Conservation (phyloP, 805 yeast genomes). For the Teunomyces aglyptinius region DNA sequence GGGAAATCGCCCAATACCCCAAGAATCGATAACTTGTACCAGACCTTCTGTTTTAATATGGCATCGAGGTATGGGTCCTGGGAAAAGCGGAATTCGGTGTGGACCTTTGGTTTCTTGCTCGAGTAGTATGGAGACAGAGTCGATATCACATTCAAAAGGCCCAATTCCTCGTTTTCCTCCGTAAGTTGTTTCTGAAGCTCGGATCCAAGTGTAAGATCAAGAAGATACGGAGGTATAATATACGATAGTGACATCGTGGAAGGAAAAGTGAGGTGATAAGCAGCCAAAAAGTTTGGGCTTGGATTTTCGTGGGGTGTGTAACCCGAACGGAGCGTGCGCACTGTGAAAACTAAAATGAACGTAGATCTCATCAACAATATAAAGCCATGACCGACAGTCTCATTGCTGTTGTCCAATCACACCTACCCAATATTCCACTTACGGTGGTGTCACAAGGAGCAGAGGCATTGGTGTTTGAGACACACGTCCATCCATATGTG, state of each 20-base stretch:
- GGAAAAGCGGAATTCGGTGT: slow-evolving; percentile 20
- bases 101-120: slow-evolving; percentile 11
- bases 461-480: slow-evolving; percentile 74
- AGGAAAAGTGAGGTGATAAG: neutral
- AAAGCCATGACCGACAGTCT: slow-evolving; percentile 54
- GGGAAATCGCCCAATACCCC: slow-evolving; percentile 38
- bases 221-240: slow-evolving; percentile 43
- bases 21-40: slow-evolving; percentile 32
- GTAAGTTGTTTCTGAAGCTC: slow-evolving; percentile 25
- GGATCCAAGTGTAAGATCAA: slow-evolving; percentile 37
- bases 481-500: slow-evolving; percentile 65
- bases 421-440: slow-evolving; percentile 51
- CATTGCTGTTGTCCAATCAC: slow-evolving; percentile 39
- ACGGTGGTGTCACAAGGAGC: slow-evolving; percentile 80
- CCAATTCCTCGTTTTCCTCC: slow-evolving; percentile 23
- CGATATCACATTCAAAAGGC: slow-evolving; percentile 24
- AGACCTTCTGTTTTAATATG: slow-evolving; percentile 31
- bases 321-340: no score
- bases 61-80: slow-evolving; percentile 29
- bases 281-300: neutral
- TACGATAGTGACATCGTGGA: slow-evolving; percentile 14
- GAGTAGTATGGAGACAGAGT: slow-evolving; percentile 24
- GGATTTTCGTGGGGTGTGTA: neutral
- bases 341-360: no score
- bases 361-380: neutral